These are phyloP conservation scores for Pilobolus umbonatus DNA, from an alignment of 192 early-diverging fungal species.

Conservation along the genomic window DNA sequence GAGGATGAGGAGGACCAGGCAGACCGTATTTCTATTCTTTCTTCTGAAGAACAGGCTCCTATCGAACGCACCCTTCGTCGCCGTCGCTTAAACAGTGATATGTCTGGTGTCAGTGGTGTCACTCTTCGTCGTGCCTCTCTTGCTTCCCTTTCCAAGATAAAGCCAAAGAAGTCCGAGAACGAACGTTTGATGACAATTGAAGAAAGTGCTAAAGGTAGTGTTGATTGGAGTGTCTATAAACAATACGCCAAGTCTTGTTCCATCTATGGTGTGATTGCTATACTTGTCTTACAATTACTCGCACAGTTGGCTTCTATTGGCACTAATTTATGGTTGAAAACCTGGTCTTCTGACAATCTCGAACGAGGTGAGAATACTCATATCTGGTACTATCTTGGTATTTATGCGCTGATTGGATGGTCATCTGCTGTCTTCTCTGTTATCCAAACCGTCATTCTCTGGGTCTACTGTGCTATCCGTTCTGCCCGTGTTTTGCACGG, in stretches of 20 bases:
- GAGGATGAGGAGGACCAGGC: constrained; percentile 8
- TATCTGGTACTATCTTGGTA: constrained; percentile 59
- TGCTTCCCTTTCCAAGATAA: constrained; percentile 31
- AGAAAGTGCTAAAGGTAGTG: constrained; percentile 76
- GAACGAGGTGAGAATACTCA: constrained; percentile 30
- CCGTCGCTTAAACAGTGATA: constrained; percentile 3
- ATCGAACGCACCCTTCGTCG: constrained; percentile 19
- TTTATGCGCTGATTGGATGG: constrained; percentile 81
- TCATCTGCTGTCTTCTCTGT: constrained; percentile 60
- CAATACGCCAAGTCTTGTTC: constrained; percentile 80
- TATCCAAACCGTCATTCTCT: constrained; percentile 67
- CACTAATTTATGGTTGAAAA: constrained; percentile 67
- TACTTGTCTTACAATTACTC: constrained; percentile 51
- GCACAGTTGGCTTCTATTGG: constrained; percentile 54
- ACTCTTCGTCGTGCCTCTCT: constrained; percentile 57
- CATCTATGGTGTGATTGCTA: constrained; percentile 47
- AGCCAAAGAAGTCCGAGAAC: constrained; percentile 17
- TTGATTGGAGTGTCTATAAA: constrained; percentile 74
- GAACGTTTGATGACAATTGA: constrained; percentile 71
- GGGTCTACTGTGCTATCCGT: constrained; percentile 75
- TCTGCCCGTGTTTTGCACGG: constrained; percentile 72
- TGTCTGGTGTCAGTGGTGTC: constrained; percentile 26
- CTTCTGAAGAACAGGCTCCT: constrained; percentile 30
- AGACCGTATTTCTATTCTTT: constrained; percentile 1
- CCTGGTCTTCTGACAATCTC: constrained; percentile 64